phyloP scores from a whole-genome alignment of 1,284 basidiomycete genomes.

The Termitomyces sp. region DNA sequence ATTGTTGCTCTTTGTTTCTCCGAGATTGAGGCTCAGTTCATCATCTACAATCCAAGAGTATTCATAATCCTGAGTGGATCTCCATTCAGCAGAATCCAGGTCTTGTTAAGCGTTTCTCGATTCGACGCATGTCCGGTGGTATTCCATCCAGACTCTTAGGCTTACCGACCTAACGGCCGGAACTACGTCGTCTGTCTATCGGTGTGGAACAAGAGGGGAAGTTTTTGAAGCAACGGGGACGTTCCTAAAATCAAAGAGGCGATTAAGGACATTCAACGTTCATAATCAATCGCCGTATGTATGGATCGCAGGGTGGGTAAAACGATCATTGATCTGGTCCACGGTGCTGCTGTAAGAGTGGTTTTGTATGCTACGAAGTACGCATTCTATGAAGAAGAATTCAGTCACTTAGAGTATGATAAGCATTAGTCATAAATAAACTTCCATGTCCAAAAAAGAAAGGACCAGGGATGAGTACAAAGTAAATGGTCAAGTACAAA shows the following conservation, averaged over 20 bases:
- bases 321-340: neutral
- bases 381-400: no score
- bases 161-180: neutral
- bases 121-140: neutral
- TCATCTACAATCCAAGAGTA: no score
- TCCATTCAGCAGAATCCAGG: neutral
- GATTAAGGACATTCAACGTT: neutral
- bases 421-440: neutral
- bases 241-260: neutral
- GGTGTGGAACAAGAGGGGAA: neutral
- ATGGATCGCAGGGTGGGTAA: no score
- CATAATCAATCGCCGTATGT: no score
- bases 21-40: neutral
- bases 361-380: neutral
- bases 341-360: no score
- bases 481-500: neutral
- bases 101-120: neutral
- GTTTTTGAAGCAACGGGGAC: neutral
- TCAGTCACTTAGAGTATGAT: neutral
- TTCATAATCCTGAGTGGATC: neutral
- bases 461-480: neutral
- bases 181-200: neutral
- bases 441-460: neutral
- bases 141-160: neutral
- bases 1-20: neutral